phyloP scores from a whole-genome alignment of 345 rosid genomes.

The Conringia planisiliqua region DNA sequence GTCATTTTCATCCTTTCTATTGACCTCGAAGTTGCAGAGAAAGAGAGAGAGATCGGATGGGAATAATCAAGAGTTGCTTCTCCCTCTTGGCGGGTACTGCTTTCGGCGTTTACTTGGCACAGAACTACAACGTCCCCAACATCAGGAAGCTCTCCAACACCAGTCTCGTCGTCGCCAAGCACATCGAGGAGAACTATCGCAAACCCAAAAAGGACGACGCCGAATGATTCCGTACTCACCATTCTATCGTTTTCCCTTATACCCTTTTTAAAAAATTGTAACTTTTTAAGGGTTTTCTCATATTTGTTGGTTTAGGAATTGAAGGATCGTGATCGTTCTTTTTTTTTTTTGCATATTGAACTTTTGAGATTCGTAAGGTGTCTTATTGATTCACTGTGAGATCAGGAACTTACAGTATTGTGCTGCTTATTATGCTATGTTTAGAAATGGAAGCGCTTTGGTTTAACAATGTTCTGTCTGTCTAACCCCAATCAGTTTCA shows the following conservation, averaged over 20 bases:
- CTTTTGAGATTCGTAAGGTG: neutral
- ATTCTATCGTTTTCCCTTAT: neutral
- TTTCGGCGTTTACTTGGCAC: slow-evolving; percentile 60
- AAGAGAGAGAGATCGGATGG: slow-evolving; percentile 60
- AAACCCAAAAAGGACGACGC: slow-evolving; percentile 51
- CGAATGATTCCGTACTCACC: slow-evolving; percentile 11
- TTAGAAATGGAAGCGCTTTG: neutral
- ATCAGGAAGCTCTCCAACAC: slow-evolving; percentile 49
- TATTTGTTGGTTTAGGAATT: neutral
- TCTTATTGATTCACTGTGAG: neutral
- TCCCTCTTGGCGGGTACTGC: slow-evolving; percentile 45
- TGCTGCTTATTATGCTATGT: neutral
- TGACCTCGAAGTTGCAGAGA: slow-evolving; percentile 7
- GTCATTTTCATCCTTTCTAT: neutral
- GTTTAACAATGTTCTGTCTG: neutral
- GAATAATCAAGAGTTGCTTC: slow-evolving; percentile 53
- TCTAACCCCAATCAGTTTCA: neutral
- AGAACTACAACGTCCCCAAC: slow-evolving; percentile 72
- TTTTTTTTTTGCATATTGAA: neutral
- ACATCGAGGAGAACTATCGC: slow-evolving; percentile 63
- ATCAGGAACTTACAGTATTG: neutral
- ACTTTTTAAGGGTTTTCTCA: neutral
- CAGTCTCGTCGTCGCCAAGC: slow-evolving; percentile 50
- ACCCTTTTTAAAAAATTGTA: neutral
- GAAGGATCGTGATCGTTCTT: neutral